Conservation (phyloP, 2,329 filamentous ascomycete genomes). For the Gnomoniopsis sp. region DNA sequence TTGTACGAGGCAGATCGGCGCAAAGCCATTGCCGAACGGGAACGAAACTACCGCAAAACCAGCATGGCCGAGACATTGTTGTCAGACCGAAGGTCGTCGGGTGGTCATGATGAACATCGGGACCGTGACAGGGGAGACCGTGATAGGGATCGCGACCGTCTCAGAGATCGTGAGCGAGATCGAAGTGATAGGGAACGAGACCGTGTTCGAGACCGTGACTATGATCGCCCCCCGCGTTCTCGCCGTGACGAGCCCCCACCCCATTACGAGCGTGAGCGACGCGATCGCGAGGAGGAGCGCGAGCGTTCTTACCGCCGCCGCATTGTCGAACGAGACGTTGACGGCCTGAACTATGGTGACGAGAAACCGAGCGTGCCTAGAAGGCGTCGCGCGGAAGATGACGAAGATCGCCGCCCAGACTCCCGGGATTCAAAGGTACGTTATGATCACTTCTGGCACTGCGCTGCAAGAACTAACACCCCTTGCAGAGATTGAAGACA, state of each 20-base stretch:
- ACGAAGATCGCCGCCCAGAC: conserved; percentile 59
- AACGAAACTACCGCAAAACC: conserved; percentile 85
- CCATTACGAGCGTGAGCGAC: conserved; percentile 80
- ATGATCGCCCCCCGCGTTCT: conserved; percentile 49
- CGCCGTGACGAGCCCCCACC: conserved; percentile 60
- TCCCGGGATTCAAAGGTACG: conserved; percentile 66
- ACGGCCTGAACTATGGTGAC: conserved; percentile 90
- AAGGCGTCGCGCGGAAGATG: conserved; percentile 75
- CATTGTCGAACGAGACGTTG: conserved; percentile 67
- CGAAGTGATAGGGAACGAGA: conserved; percentile 32
- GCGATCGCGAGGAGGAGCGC: conserved; percentile 84
- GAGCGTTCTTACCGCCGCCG: conserved; percentile 85
- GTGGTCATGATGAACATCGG: conserved; percentile 39
- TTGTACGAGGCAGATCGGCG: conserved; percentile 93
- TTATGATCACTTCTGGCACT: conserved; percentile 6
- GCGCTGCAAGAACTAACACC: conserved; percentile 25
- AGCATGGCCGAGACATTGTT: conserved; percentile 64
- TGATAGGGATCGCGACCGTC: conserved; percentile 41
- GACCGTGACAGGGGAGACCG: conserved; percentile 34
- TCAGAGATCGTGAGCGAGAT: conserved; percentile 32
- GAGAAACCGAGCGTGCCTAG: conserved; percentile 62
- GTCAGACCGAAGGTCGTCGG: conserved; percentile 49
- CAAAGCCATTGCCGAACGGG: conserved; percentile 89
- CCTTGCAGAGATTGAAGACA: conserved; percentile 52
- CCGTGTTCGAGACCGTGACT: conserved; percentile 38